Evolutionary conservation across 305 asterid genomes (phyloP).

Genomic region (Plantago coronopus): DNA sequence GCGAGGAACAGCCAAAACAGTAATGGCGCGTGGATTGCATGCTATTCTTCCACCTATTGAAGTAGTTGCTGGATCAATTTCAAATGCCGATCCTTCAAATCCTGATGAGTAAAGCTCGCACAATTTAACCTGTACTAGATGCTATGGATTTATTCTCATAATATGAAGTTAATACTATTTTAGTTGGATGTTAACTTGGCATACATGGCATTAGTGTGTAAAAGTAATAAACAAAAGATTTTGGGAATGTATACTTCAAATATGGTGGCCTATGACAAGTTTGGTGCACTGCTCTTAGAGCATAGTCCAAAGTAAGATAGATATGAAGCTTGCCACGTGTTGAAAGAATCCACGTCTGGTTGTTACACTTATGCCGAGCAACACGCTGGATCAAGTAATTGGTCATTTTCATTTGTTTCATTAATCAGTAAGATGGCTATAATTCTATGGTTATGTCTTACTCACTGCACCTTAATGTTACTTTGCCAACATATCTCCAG

Average conservation of each 20-base stretch:
- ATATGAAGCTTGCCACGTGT: neutral
- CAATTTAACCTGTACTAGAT: constrained; percentile 12
- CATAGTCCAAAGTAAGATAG: neutral
- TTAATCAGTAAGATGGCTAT: neutral
- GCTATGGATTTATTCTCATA: neutral
- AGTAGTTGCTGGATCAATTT: constrained; percentile 69
- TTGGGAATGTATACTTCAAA: neutral
- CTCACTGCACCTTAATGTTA: neutral
- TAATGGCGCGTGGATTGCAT: constrained; percentile 98
- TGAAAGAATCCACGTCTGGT: neutral
- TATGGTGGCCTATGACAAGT: neutral
- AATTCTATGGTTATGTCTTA: neutral
- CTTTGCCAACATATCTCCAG: neutral
- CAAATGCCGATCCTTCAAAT: constrained; percentile 78
- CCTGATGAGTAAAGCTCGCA: constrained; percentile 68
- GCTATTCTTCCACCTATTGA: constrained; percentile 98
- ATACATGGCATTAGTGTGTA: neutral
- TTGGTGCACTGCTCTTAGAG: neutral
- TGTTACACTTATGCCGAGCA: neutral
- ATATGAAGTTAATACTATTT: neutral
- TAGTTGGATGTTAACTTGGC: neutral
- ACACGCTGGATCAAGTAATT: neutral
- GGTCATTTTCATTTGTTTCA: neutral
- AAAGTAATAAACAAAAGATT: too few species aligned
- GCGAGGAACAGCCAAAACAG: constrained; percentile 98